Base-by-base conservation (phyloP, 805 yeast genomes). In the Candida argentea region DNA sequence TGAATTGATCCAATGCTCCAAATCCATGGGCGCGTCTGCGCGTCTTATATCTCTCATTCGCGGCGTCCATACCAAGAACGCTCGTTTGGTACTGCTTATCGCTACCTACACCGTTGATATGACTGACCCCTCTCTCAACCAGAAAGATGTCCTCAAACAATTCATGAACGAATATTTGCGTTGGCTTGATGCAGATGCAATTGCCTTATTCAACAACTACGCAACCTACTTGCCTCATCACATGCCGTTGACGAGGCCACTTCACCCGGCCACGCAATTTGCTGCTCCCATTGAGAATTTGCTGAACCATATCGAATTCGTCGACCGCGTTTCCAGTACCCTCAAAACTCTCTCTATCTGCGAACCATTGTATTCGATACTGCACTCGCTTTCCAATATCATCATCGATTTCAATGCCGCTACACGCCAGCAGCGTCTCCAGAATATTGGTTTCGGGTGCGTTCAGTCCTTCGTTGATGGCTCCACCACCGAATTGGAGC, bases 291-390 rank as follows among this genome's bases (percentile, higher is more conserved):
- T 61, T 10, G 33, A 46, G 24, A 56, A 60, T 32, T 51, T 53
- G 28, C 16, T 26, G 3, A 39, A 46, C 32, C 59, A 59, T 35
- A 30, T 51, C 5, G 32, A 37, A 2, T 55, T 61, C 35, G 46
- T 57, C 9, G 45, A 39, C 12, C 31, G 37, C 7, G 39, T 55
- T 2, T 14, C 37, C 16, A 16, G 24, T 1, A 18, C 43, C 6
- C 28, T 61, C 16, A 45, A 65, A 23, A 61, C 61, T 31, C 68
- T 67, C 8, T 61, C 59, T 27, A 44, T 60, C 9, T 33, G 55
- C 16, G 61, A 55, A 7, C 56, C 49, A 32, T 41, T 61, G 27
- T n/a, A n/a, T n/a, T n/a, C n/a, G n/a, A n/a, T n/a, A n/a, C n/a
- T n/a, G n/a, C n/a, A n/a, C n/a, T n/a, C n/a, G n/a, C n/a, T n/a